Evolutionary conservation across 805 yeast species (phyloP).

Genomic region (Wickerhamomyces xylosicus): DNA sequence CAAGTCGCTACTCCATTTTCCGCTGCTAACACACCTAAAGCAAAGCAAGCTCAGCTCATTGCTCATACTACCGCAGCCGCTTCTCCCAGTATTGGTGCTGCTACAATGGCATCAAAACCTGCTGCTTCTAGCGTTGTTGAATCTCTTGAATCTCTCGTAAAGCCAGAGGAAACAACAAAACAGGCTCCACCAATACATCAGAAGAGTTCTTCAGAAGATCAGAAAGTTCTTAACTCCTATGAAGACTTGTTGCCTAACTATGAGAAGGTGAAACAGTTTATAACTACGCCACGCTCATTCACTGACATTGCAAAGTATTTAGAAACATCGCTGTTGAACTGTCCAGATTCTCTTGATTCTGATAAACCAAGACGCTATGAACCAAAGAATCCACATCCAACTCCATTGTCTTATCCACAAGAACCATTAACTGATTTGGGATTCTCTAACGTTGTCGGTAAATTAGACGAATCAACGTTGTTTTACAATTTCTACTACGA

Average conservation of each 20-base stretch:
- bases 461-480: slow-evolving; percentile 77
- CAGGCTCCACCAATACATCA: background rate
- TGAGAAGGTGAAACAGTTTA: slow-evolving; percentile 27
- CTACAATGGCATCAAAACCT: background rate
- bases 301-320: slow-evolving; percentile 45
- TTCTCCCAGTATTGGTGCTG: too few species aligned
- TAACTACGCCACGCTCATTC: slow-evolving; percentile 42
- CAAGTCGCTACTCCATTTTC: slow-evolving; percentile 2
- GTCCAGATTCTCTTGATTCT: slow-evolving; percentile 90
- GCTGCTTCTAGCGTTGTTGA: background rate
- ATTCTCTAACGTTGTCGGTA: slow-evolving; percentile 48
- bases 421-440: slow-evolving; percentile 50
- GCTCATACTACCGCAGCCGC: slow-evolving; percentile 4
- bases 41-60: slow-evolving; percentile 8
- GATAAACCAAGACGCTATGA: slow-evolving; percentile 65
- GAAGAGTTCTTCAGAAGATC: background rate
- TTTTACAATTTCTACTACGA: slow-evolving; percentile 86
- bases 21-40: slow-evolving; percentile 13
- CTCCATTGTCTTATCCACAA: slow-evolving; percentile 83
- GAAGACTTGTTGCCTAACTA: slow-evolving; percentile 19
- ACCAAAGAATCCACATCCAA: slow-evolving; percentile 80
- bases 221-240: slow-evolving; percentile 6
- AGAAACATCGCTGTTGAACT: slow-evolving; percentile 72
- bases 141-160: background rate
- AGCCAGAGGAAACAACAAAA: background rate